Evolutionary conservation across 768 basidiomycete species (phyloP), one percentile per base, ranked within the genome.

Genomic region (Lenzites betulinus): DNA sequence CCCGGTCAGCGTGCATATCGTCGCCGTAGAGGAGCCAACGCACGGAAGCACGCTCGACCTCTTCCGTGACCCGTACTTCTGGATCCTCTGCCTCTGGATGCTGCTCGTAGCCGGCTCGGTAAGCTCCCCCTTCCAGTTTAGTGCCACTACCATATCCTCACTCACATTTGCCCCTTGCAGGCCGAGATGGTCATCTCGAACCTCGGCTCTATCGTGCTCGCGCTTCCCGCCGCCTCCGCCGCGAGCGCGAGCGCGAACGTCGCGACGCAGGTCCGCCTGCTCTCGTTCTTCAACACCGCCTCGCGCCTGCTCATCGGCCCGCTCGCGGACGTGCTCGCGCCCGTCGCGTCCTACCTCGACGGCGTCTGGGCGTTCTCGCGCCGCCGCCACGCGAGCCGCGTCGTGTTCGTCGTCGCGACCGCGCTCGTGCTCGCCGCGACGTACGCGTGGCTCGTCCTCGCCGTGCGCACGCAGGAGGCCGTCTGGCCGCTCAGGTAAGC

Each of bases 141-240:
- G 43, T 41, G 30, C 12, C 44, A 7, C 5, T 20, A 12, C 3
- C 35, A 41, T 26, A n/a, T n/a, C n/a, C n/a, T n/a, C n/a, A 26
- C 22, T 22, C 9, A 28, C 28, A 28, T 50, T 44, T 23, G 59
- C 54, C 30, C 2, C 36, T 12, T 7, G 30, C 28, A 90, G 88
- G 83, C 81, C 47, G 90, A 92, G 71, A 92, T 91, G 90, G 79
- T 93, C 22, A 85, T 93, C 20, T 87, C 90, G 20, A 93, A 92
- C 67, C 86, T 93, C 48, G 91, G 90, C 38, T 85, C 88, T 1
- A 88, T 93, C 51, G 81, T 88, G 15, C 73, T 87, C 4, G 86
- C 91, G 15, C 79, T 92, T 36, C 83, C 85, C 12, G 65, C 71
- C 20, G 15, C 51, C 3, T 23, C 59, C 5, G 44, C 69, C 7